Evolutionary conservation across 73 alveolate species (phyloP), one percentile per base, ranked within the genome.

Genomic region (Breviolum minutum): DNA sequence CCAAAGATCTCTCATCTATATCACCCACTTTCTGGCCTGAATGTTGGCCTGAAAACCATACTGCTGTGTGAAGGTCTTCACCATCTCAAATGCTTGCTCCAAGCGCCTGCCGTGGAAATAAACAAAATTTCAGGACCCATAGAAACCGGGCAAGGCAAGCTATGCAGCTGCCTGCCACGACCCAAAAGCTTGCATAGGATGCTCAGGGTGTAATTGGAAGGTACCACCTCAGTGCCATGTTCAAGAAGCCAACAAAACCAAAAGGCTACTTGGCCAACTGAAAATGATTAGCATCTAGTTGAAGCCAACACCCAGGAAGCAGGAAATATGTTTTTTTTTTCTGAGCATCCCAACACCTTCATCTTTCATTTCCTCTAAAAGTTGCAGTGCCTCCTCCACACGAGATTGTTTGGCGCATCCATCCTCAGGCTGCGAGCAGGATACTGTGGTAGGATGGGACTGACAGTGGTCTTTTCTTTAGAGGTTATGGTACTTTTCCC

Each of bases 161-260:
- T 40, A 40, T 40, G n/a, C n/a, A n/a, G n/a, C n/a, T 17, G 95
- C 95, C 98, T 74, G n/a, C 79, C 98, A 14, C 99, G 99, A 62
- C 99, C 99, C 94, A 99, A 99, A 19, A 99, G 99, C 95, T 99
- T 99, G 96, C 99, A 99, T 26, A 99, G 99, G 71, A 99, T 99
- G 76, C 99, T 99, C 92, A 99, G 99, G n/a, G 99, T 99, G 70
- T 99, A 99, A 68, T 99, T 98, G 63, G 99, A 99, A 11, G 99
- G 99, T 94, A 89, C 99, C 29, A 99, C 98, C 98, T 92, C 63
- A 29, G 83, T 17, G 54, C 54, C 54, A 40, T 40, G 54, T 40
- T 40, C 54, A 69, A 69, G 27, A 69, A 69, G 26, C 54, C 54
- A 40, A 40, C 54, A 40, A 40, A 40, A 40, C 54, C 54, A 40